A percentile compares a stretch with the other conserved stretches of the same genome.
Evolutionary conservation across 2,329 filamentous ascomycete species (phyloP).

Genomic region (Calonectria pteridis): DNA sequence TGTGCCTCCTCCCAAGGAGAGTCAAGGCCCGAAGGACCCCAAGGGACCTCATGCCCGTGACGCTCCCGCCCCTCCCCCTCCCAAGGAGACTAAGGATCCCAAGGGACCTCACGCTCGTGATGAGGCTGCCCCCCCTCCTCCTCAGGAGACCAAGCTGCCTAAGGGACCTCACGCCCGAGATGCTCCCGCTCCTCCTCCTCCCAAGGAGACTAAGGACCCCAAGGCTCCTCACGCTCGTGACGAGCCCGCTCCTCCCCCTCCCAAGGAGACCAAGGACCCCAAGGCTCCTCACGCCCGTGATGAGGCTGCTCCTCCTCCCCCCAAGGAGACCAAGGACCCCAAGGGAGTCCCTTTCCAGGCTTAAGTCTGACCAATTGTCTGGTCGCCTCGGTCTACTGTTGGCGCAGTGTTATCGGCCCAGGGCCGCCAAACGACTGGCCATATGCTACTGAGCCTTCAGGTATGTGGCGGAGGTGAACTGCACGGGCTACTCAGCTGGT

Average conservation of each 20-base stretch:
- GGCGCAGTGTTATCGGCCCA: not conserved
- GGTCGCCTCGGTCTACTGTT: not conserved
- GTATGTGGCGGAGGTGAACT: not conserved
- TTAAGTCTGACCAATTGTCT: not conserved
- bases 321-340: not conserved
- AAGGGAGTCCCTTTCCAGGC: not conserved
- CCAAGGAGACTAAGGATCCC: too few species aligned
- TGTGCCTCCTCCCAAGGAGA: not conserved
- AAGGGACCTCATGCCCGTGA: too few species aligned
- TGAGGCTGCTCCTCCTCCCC: not conserved
- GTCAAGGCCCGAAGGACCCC: not conserved
- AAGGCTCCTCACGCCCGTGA: not conserved
- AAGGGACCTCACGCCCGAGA: not conserved
- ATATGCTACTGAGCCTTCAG: not conserved
- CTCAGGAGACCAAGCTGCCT: not conserved
- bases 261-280: not conserved
- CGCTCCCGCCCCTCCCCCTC: too few species aligned
- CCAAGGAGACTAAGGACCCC: not conserved
- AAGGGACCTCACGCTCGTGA: too few species aligned
- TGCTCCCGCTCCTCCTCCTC: not conserved
- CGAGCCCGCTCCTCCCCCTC: not conserved
- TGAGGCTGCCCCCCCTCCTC: not conserved
- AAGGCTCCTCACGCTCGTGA: not conserved
- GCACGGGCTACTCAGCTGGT: not conserved
- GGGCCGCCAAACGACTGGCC: too few species aligned